A percentile compares a stretch with the other conserved stretches of the same genome.
Evolutionary conservation across 2,329 filamentous ascomycete genomes (phyloP).

Genomic region (Ceratocystis harringtonii): DNA sequence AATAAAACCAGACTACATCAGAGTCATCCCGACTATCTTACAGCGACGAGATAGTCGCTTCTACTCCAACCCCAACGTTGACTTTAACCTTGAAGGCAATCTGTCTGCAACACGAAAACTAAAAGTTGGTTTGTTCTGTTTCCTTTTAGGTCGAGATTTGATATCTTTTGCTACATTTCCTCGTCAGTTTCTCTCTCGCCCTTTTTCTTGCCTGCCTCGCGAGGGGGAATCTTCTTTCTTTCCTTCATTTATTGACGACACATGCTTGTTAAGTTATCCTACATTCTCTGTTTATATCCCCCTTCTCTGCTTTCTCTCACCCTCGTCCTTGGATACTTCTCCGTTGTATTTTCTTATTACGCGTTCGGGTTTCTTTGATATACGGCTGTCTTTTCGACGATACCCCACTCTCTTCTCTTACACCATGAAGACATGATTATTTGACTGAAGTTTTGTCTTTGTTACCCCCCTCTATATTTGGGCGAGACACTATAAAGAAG

Average conservation of each 20-base stretch:
- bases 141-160: too few relatives aligned
- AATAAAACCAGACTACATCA: not conserved
- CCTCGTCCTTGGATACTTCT: not conserved
- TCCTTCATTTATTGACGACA: not conserved
- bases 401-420: not conserved
- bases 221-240: not conserved
- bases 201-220: not conserved
- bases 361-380: not conserved
- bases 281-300: not conserved
- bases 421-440: not conserved
- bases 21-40: not conserved
- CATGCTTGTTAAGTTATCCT: not conserved
- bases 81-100: too few relatives aligned
- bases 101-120: too few relatives aligned
- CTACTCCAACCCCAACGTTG: too few relatives aligned
- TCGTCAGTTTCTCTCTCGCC: constrained; percentile 5
- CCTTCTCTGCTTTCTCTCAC: not conserved
- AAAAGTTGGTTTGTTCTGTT: too few relatives aligned
- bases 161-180: not conserved
- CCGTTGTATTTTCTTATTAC: not conserved
- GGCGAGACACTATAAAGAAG: too few relatives aligned
- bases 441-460: not conserved
- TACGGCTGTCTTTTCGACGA: not conserved
- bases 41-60: too few relatives aligned
- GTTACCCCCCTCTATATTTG: too few relatives aligned